Evolutionary conservation across 78 protist species (phyloP).

Genomic region (Speleostelium caveatum): DNA sequence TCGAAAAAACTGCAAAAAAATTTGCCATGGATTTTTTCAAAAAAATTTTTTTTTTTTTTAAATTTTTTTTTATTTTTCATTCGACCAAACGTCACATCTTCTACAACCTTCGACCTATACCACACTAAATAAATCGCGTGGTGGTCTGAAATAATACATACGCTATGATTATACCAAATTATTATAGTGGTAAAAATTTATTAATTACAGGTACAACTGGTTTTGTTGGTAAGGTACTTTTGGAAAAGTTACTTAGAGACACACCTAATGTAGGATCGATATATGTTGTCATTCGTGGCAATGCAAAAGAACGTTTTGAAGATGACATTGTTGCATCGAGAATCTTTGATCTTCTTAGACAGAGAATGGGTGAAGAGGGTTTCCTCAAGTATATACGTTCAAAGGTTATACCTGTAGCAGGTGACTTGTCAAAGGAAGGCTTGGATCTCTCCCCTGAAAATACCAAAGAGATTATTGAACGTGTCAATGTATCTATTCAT

Average conservation of each 20-base stretch:
- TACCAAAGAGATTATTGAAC: constrained; percentile 1
- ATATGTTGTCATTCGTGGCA: constrained; percentile 73
- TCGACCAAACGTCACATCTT: too few relatives aligned
- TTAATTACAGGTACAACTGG: constrained; percentile 92
- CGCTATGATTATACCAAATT: constrained; percentile 35
- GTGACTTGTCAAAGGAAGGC: constrained; percentile 70
- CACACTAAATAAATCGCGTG: too few relatives aligned
- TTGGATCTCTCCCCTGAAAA: constrained; percentile 73
- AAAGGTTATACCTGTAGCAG: constrained; percentile 80
- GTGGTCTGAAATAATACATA: too few relatives aligned
- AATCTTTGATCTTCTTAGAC: constrained; percentile 43
- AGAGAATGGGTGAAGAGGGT: constrained; percentile 16
- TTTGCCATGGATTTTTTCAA: too few relatives aligned
- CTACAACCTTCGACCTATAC: too few relatives aligned
- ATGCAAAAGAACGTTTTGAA: constrained; percentile 80
- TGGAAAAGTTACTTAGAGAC: constrained; percentile 86
- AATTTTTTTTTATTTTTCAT: too few relatives aligned
- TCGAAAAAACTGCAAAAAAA: too few relatives aligned
- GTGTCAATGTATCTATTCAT: constrained; percentile 66
- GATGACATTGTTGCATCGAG: constrained; percentile 76
- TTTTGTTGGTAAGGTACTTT: constrained; percentile 90
- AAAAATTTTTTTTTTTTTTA: too few relatives aligned
- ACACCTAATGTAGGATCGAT: constrained; percentile 38
- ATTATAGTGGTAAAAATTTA: constrained; percentile 61
- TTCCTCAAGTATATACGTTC: constrained; percentile 11